phyloP scores from a whole-genome alignment of 805 yeast species.

The Saturnispora halmiae region DNA sequence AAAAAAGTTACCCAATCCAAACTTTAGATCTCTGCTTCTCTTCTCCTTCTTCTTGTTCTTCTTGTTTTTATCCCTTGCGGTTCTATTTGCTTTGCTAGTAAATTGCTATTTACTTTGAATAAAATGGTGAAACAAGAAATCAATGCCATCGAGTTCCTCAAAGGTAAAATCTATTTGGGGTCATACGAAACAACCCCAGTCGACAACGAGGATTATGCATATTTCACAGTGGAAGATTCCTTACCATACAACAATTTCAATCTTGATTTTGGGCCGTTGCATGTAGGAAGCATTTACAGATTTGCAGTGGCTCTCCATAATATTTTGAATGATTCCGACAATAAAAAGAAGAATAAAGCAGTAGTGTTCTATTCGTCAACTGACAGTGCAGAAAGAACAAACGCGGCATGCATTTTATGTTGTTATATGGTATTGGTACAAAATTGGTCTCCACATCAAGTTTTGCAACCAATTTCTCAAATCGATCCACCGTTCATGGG shows the following conservation, averaged over 20 bases:
- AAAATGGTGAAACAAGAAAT: slow-evolving; percentile 6
- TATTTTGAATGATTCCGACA: slow-evolving; percentile 74
- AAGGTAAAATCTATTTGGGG: slow-evolving; percentile 75
- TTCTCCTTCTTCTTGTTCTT: no score
- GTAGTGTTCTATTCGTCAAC: slow-evolving; percentile 85
- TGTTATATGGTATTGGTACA: slow-evolving; percentile 94
- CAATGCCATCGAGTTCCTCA: slow-evolving; percentile 32
- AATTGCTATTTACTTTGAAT: neutral
- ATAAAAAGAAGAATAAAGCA: slow-evolving; percentile 60
- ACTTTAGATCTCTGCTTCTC: neutral
- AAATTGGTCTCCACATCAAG: slow-evolving; percentile 98
- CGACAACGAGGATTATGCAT: slow-evolving; percentile 66
- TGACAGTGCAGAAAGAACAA: slow-evolving; percentile 73
- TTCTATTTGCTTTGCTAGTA: no score
- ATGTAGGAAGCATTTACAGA: slow-evolving; percentile 85
- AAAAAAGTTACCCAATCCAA: neutral
- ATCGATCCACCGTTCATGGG: slow-evolving; percentile 89
- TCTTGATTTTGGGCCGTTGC: slow-evolving; percentile 93
- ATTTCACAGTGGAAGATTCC: slow-evolving; percentile 87
- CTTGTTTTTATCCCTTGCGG: no score
- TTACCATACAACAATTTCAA: slow-evolving; percentile 93
- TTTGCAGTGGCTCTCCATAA: slow-evolving; percentile 94
- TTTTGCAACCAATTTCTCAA: slow-evolving; percentile 87
- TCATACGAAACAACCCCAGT: slow-evolving; percentile 75
- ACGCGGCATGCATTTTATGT: slow-evolving; percentile 88